These are phyloP conservation scores for Coemansia sp. DNA, from an alignment of 192 early-diverging fungal species.

Conservation along the genomic window DNA sequence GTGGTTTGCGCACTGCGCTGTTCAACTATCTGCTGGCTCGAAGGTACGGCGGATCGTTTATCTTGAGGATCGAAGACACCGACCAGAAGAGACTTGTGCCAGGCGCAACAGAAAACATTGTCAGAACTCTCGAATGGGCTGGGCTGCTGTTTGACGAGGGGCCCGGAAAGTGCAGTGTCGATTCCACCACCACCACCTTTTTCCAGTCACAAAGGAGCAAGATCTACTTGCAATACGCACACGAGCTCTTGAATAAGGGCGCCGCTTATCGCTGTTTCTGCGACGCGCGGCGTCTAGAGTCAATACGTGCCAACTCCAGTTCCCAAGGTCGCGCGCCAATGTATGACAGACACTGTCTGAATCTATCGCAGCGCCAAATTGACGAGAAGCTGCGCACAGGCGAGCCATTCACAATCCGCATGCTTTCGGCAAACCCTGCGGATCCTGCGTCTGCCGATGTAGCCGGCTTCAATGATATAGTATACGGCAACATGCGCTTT, in stretches of 20 bases:
- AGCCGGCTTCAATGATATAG: slow-evolving; percentile 66
- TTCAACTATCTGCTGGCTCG: slow-evolving; percentile 86
- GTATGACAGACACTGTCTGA: slow-evolving; percentile 82
- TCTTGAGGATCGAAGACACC: slow-evolving; percentile 93
- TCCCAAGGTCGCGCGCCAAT: slow-evolving; percentile 60
- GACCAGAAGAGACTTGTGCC: slow-evolving; percentile 77
- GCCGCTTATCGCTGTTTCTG: slow-evolving; percentile 93
- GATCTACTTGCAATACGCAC: slow-evolving; percentile 68
- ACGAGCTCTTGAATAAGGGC: slow-evolving; percentile 65
- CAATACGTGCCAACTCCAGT: slow-evolving; percentile 57
- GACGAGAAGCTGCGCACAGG: slow-evolving; percentile 60
- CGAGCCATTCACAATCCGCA: slow-evolving; percentile 69
- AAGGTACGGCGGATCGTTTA: slow-evolving; percentile 71
- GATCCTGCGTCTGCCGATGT: slow-evolving; percentile 58
- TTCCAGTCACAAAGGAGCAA: slow-evolving; percentile 78
- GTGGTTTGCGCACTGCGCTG: slow-evolving; percentile 88
- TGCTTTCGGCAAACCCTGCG: slow-evolving; percentile 54
- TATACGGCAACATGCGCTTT: slow-evolving; percentile 75
- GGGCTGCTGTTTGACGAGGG: slow-evolving; percentile 79
- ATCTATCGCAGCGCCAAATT: slow-evolving; percentile 66
- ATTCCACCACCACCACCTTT: slow-evolving; percentile 64
- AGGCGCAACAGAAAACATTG: slow-evolving; percentile 70
- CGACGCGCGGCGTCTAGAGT: slow-evolving; percentile 63
- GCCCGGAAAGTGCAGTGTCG: slow-evolving; percentile 59
- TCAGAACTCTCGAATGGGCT: slow-evolving; percentile 68